Conservation (phyloP, 148 eudicot species). For the Bassia scoparia region DNA sequence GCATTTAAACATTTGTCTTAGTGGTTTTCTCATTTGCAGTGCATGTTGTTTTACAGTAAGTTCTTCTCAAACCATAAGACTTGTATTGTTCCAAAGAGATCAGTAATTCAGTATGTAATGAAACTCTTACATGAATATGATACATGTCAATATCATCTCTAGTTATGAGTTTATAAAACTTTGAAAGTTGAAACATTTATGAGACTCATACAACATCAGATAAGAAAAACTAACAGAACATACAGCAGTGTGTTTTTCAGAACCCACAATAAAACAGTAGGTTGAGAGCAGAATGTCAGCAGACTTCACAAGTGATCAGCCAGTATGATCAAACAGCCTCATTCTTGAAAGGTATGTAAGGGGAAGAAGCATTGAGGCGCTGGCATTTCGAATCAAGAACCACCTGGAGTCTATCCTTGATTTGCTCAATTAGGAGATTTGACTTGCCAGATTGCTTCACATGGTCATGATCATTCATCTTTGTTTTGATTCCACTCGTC, state of each 20-base stretch:
- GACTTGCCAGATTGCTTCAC: background rate
- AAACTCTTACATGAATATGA: background rate
- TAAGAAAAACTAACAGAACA: background rate
- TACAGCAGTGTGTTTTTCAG: background rate
- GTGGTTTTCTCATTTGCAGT: background rate
- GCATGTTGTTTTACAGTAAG: background rate
- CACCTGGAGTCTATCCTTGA: background rate
- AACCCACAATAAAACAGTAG: background rate
- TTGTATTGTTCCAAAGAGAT: constrained; percentile 10
- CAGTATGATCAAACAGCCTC: background rate
- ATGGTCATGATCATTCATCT: background rate
- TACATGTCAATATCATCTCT: background rate
- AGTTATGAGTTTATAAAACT: constrained; percentile 5
- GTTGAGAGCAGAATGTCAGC: background rate
- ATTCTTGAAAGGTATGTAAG: background rate
- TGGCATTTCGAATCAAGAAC: background rate
- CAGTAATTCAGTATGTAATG: constrained; percentile 11
- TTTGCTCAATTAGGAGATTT: background rate
- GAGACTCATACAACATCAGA: background rate
- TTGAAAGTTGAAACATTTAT: background rate
- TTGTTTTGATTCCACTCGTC: background rate
- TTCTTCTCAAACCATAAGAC: background rate
- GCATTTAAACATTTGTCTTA: background rate
- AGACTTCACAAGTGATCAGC: background rate
- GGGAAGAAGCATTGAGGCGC: background rate